Evolutionary conservation across 163 green algal genomes (phyloP).

Genomic region (Chlorella variabilis): DNA sequence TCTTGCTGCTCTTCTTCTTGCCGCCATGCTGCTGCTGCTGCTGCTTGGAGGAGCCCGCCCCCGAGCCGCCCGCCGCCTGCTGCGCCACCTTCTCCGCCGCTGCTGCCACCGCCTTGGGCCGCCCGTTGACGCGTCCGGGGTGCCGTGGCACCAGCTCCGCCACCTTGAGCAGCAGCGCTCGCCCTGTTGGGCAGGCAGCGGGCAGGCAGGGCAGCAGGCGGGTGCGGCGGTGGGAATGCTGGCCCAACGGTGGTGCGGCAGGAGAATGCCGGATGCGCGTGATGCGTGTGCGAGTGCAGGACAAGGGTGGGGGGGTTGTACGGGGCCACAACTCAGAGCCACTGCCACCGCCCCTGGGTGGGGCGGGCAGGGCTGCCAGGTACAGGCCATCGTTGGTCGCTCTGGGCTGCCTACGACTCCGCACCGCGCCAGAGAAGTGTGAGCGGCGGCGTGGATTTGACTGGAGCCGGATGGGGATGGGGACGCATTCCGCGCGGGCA

Average conservation of each 20-base stretch:
- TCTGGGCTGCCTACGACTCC: constrained; percentile 39
- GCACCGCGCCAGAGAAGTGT: constrained; percentile 26
- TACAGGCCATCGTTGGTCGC: constrained; percentile 22
- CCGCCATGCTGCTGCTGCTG: constrained; percentile 8
- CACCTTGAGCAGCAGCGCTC: constrained; percentile 43
- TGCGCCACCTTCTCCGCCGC: not conserved
- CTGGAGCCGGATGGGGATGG: constrained; percentile 5
- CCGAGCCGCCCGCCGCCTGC: constrained; percentile 1
- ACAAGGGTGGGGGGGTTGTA: not conserved
- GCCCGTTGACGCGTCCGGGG: constrained; percentile 31
- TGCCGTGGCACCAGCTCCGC: constrained; percentile 61
- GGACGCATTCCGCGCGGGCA: too few relatives aligned
- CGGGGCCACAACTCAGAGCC: constrained; percentile 26
- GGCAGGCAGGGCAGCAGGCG: not conserved
- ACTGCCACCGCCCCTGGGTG: not conserved
- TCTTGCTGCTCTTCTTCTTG: constrained; percentile 24
- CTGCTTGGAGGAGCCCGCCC: constrained; percentile 7
- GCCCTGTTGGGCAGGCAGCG: constrained; percentile 25
- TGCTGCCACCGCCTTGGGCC: constrained; percentile 6
- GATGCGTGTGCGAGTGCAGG: not conserved
- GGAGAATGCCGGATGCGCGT: not conserved
- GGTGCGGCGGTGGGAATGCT: not conserved
- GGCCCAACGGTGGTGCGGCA: not conserved
- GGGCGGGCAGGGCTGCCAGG: constrained; percentile 32
- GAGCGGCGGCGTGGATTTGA: constrained; percentile 35